Evolutionary conservation across 2,329 filamentous ascomycete genomes (phyloP).

Genomic region (Bipolaris sorokiniana): DNA sequence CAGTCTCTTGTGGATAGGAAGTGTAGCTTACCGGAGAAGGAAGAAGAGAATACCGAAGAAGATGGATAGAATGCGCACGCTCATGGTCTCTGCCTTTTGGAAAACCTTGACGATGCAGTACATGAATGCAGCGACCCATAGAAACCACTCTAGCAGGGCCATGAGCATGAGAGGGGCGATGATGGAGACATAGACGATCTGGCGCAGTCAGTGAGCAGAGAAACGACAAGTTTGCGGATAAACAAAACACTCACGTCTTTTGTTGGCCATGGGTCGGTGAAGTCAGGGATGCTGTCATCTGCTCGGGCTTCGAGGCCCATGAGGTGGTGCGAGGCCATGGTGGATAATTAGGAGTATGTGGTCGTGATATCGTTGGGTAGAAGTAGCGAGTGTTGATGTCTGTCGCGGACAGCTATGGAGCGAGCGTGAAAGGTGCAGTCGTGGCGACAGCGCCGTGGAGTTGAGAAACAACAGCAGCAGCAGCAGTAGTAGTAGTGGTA

Average conservation of each 20-base stretch:
- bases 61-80: slow-evolving; percentile 77
- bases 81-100: slow-evolving; percentile 87
- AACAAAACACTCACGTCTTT: slow-evolving; percentile 49
- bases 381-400: slow-evolving; percentile 17
- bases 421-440: slow-evolving; percentile 12
- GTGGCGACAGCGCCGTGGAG: slow-evolving; percentile 17
- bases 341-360: slow-evolving; percentile 25
- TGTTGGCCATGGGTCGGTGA: slow-evolving; percentile 48
- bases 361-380: slow-evolving; percentile 24
- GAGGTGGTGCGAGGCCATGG: slow-evolving; percentile 33
- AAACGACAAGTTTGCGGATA: not conserved
- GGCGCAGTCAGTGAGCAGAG: slow-evolving; percentile 21
- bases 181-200: slow-evolving; percentile 87
- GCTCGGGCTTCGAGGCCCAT: slow-evolving; percentile 38
- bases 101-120: slow-evolving; percentile 92
- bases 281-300: slow-evolving; percentile 35
- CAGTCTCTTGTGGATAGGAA: no score
- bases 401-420: slow-evolving; percentile 17
- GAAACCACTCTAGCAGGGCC: slow-evolving; percentile 88
- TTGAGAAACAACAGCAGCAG: slow-evolving; percentile 31
- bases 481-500: slow-evolving; percentile 24
- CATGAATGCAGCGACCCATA: slow-evolving; percentile 91
- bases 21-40: slow-evolving; percentile 67
- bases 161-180: slow-evolving; percentile 82
- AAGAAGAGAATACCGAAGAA: slow-evolving; percentile 76